Base-by-base conservation (phyloP, 306 rosid genomes). In the Lathyrus sativus region DNA sequence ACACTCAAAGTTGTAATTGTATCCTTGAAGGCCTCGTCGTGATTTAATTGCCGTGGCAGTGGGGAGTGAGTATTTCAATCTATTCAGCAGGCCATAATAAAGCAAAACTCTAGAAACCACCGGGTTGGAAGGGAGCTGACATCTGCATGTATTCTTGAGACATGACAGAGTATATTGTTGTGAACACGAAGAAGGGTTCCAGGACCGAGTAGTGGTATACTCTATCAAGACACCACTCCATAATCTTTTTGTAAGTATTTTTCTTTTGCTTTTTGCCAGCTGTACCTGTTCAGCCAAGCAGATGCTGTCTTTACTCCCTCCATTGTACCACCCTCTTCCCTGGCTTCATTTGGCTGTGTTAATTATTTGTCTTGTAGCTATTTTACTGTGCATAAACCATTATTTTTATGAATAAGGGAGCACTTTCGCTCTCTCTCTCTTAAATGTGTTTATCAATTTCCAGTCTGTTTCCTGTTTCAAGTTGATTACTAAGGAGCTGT, bases 1-100 rank as follows among this genome's bases (percentile, higher is more conserved):
- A 65, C 83, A 71, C 54, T 90, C 96, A 1, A 90, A 87, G 74
- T 82, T 90, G 70, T 90, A 72, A 84, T 73, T 72, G 13, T 70
- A 75, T 63, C 61, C 67, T 67, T n/a, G 58, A 62, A 9, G 51
- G 29, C 63, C 68, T 42, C 53, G 2, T 48, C 63, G 13, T 67
- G 26, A 69, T 31, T 22, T 17, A 35, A 18, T 53, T 29, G 37
- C 51, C 50, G 71, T 13, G 67, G 42, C 67, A 51, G 37, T 58
- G 63, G 48, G 19, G 43, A 50, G 43, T 9, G 67, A 64, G 7
- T 35, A 73, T 31, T 49, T 64, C 2, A 7, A 58, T 77, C 67
- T 33, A 43, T 70, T 39, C 51, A 56, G 55, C 55, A 24, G 59
- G 58, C 9, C 13, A 31, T 65, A 38, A 46, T 38, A 35, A 48